Conservation (phyloP, 805 yeast species). For the Sugiyamaella valdiviana region DNA sequence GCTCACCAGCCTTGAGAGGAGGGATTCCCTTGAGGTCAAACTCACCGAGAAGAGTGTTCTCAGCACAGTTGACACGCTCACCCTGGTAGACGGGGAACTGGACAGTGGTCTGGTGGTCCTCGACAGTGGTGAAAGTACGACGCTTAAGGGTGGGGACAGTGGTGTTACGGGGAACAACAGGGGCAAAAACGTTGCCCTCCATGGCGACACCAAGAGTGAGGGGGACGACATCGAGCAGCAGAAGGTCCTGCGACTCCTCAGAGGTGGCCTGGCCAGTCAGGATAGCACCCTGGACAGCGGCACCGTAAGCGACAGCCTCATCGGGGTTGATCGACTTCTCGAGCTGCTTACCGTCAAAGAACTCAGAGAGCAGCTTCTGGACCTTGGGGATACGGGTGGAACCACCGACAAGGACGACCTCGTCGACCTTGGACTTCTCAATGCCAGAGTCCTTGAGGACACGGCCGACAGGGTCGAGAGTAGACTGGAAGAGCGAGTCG, state of each 20-base stretch:
- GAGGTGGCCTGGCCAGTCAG: slow-evolving; percentile 87
- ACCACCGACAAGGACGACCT: slow-evolving; percentile 97
- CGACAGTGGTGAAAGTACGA: slow-evolving; percentile 97
- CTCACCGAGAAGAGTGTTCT: slow-evolving; percentile 97
- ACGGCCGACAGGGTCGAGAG: slow-evolving; percentile 90
- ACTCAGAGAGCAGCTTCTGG: slow-evolving; percentile 88
- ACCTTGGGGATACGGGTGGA: slow-evolving; percentile 99
- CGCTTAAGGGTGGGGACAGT: slow-evolving; percentile 99
- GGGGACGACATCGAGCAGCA: slow-evolving; percentile 95
- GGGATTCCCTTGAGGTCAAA: slow-evolving; percentile 97
- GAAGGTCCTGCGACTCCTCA: slow-evolving; percentile 90
- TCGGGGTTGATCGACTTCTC: slow-evolving; percentile 97
- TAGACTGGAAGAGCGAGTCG: slow-evolving; percentile 87
- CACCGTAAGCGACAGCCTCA: slow-evolving; percentile 99
- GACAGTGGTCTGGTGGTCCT: slow-evolving; percentile 97
- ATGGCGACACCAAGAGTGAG: slow-evolving; percentile 99
- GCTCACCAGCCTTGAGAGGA: slow-evolving; percentile 98
- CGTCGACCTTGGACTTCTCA: slow-evolving; percentile 79
- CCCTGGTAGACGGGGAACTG: slow-evolving; percentile 99
- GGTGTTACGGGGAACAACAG: slow-evolving; percentile 98
- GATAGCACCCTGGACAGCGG: slow-evolving; percentile 99
- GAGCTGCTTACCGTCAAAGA: slow-evolving; percentile 94
- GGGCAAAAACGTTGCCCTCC: slow-evolving; percentile 99
- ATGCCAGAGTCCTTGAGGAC: slow-evolving; percentile 89
- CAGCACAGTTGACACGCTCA: slow-evolving; percentile 98